Base-by-base conservation (phyloP, 768 basidiomycete genomes). In the Chalciporus pseudorubinellus region DNA sequence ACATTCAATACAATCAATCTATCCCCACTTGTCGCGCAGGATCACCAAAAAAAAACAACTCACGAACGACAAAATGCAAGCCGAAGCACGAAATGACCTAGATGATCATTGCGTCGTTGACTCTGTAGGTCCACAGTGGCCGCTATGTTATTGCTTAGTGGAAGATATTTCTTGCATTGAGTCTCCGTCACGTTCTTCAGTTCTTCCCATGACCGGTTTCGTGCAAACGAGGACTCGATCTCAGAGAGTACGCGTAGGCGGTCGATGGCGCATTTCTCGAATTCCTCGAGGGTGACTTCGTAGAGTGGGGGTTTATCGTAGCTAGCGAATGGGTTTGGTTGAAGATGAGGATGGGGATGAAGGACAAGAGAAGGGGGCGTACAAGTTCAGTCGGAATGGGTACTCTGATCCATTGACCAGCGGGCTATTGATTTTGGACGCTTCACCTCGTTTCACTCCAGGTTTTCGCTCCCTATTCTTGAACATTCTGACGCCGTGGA, bases 61-160 rank as follows among this genome's bases (percentile, higher is more conserved):
- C 71, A 98, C 95, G 93, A 92, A 50, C 92, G 84, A 72, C 95
- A 97, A 70, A 99, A 98, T 6, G 97, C 95, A 36, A 99, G 76
- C 44, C 97, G 74, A 55, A 98, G 74, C 11, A 98, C 91, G 69
- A 93, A 98, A 71, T 99, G 97, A 10, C 94, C 85, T 12, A 97
- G 75, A 61, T 92, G 87, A 67, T 99, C 97, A 55, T 79, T 85
- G 62, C 79, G 77, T 52, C 97, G 77, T 66, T 98, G 83, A 10
- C 64, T 70, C 29, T 89, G 81, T 48, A 76, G 54, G 44, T 81
- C 75, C 10, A 70, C 67, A 13, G 61, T 68, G n/a, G 60, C 66
- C 0, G 81, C 78, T n/a, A 77, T 76, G 51, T 79, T 80, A 29
- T 77, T 74, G 51, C 79, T 74, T 44, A 99, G 72, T 2, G 84